Base-by-base conservation (phyloP, 371 early-diverging fungal species). In the Lichtheimia ornata region DNA sequence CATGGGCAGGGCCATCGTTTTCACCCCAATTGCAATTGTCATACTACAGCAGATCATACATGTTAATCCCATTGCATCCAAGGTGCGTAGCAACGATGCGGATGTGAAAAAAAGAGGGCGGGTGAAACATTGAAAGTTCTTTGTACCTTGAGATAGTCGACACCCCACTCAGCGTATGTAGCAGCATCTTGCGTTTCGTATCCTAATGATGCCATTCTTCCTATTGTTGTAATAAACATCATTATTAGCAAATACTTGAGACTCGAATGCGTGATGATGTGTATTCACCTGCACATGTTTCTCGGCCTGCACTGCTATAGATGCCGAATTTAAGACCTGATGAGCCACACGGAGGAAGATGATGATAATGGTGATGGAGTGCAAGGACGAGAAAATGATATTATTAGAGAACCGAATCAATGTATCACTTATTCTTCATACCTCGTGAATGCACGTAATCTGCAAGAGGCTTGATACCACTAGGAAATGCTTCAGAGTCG, bases 371-470 rank as follows among this genome's bases (percentile, higher is more conserved):
- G 4, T 2, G 11, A 35, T 9, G 35, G 11, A 11, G n/a, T n/a
- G n/a, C n/a, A n/a, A n/a, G 11, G 5, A 35, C 4, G 28, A 7
- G 28, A 28, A 28, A 1, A 28, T 7, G 2, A 4, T 28, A 28
- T 5, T n/a, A 30, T 35, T 35, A 35, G 35, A 35, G 7, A 35
- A 35, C 35, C 35, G 35, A 35, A 35, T 35, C 11, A 2, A 35
- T 35, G 35, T 35, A 35, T 28, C n/a, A 4, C 5, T 54, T 72
- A n/a, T 67, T 41, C 50, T 15, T 2, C 30, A 15, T 53, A 64
- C 72, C 72, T 58, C 64, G 73, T 22, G 58, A 24, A 24, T 70
- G 73, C 14, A 73, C 60, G 57, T 77, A 77, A 44, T 74, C 72
- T 11, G 69, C 67, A 6, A 77, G 56, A 1, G 62, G 53, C 49